These are phyloP conservation scores for Phalaenopsis hybrid DNA, from an alignment of 116 monocot genomes.

Conservation along the genomic window DNA sequence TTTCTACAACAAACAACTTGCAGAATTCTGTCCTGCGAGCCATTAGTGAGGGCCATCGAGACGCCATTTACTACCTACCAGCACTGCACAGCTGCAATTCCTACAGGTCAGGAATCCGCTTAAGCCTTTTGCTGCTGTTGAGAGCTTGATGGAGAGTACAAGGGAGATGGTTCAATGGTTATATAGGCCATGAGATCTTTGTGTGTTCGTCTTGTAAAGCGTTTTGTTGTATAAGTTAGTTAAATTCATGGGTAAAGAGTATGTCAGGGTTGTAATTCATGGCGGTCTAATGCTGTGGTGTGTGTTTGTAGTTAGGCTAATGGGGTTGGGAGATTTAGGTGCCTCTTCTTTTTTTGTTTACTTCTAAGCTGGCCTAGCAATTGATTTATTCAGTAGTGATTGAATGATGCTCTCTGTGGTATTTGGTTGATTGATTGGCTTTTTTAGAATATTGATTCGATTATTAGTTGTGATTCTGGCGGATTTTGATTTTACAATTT, in stretches of 20 bases:
- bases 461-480: too few species aligned
- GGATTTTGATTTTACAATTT: too few species aligned
- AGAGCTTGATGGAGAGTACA: background rate
- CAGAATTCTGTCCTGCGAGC: conserved; percentile 17
- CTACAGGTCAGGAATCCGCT: conserved; percentile 13
- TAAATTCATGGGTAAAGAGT: background rate
- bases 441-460: too few species aligned
- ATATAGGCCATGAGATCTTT: background rate
- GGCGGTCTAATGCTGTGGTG: background rate
- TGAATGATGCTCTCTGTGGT: too few species aligned
- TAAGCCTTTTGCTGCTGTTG: too few species aligned
- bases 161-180: background rate
- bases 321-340: background rate
- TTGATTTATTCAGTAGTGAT: background rate
- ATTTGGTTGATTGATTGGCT: too few species aligned
- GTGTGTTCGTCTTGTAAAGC: background rate
- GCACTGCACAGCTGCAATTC: conserved; percentile 29
- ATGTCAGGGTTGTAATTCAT: background rate
- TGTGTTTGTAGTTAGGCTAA: background rate
- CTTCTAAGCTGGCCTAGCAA: background rate
- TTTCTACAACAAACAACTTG: conserved; percentile 59
- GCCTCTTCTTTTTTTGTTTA: background rate
- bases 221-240: background rate
- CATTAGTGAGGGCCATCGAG: conserved; percentile 6
- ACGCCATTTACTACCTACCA: conserved; percentile 28